Evolutionary conservation across 805 yeast species (phyloP).

Genomic region (Brettanomyces naardenensis): DNA sequence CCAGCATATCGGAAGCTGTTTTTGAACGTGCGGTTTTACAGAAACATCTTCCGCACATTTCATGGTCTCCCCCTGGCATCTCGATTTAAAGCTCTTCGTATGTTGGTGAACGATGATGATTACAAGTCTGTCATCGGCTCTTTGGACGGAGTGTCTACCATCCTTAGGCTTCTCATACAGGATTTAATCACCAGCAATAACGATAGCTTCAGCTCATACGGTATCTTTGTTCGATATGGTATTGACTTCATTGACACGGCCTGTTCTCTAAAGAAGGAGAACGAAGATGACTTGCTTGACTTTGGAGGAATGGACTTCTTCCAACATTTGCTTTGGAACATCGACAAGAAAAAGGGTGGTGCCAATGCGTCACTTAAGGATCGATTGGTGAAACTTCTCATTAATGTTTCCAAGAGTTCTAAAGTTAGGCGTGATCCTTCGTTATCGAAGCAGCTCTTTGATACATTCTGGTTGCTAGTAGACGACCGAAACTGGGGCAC

Average conservation of each 20-base stretch:
- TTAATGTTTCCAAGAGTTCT: background rate
- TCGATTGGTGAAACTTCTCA: background rate
- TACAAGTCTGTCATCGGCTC: background rate
- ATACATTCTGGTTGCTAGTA: background rate
- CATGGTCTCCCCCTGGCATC: background rate
- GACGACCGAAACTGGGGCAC: slow-evolving; percentile 1
- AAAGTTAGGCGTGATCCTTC: background rate
- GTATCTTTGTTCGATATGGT: background rate
- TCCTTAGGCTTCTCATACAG: background rate
- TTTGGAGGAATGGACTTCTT: slow-evolving; percentile 1
- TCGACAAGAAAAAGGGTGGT: background rate
- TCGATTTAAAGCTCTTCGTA: background rate
- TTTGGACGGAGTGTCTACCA: background rate
- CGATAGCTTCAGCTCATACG: background rate
- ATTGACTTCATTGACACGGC: background rate
- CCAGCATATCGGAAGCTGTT: background rate
- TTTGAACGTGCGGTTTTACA: background rate
- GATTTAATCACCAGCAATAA: background rate
- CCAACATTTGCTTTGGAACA: background rate
- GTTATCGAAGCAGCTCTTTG: background rate
- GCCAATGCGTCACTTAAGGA: background rate
- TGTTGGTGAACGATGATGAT: background rate
- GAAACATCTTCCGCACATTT: background rate
- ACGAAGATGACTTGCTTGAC: slow-evolving; percentile 1
- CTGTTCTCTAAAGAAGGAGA: background rate